Conservation (phyloP, 2,329 filamentous ascomycete species). For the Aspergillus sp. region DNA sequence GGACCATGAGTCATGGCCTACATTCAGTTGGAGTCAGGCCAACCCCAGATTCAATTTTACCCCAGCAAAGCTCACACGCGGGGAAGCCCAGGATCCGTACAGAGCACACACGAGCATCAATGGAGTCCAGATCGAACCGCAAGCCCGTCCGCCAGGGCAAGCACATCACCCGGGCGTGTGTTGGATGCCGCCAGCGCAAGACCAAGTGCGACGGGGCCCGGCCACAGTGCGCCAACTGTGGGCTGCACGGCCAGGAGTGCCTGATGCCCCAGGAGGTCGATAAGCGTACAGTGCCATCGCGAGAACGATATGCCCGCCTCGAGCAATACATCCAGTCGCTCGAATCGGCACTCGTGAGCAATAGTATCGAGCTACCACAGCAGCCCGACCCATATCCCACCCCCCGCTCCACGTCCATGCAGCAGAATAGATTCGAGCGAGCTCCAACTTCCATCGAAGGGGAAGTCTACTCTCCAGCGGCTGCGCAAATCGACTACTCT, state of each 20-base stretch:
- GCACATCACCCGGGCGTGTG: conserved; percentile 28
- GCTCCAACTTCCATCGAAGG: neutral
- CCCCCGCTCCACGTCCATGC: neutral
- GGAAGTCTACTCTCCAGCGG: neutral
- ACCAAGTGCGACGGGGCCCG: conserved; percentile 38
- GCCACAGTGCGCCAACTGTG: conserved; percentile 16
- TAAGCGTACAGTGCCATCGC: neutral
- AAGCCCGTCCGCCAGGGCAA: neutral
- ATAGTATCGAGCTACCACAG: neutral
- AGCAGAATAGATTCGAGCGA: neutral
- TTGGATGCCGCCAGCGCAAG: conserved; percentile 40
- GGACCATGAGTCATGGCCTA: neutral
- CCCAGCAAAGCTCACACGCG: neutral
- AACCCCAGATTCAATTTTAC: neutral
- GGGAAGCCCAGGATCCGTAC: neutral
- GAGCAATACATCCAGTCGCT: conserved; percentile 60
- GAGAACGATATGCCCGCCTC: conserved; percentile 41
- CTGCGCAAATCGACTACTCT: conserved; percentile 26
- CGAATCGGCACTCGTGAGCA: neutral
- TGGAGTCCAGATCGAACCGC: conserved; percentile 33
- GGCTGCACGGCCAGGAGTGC: conserved; percentile 4
- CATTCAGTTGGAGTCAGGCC: neutral
- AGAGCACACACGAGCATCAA: conserved; percentile 46
- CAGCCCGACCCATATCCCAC: neutral
- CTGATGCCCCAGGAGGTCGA: neutral